Base-by-base conservation (phyloP, 1,284 basidiomycete species). In the Apiotrichum montevideense region DNA sequence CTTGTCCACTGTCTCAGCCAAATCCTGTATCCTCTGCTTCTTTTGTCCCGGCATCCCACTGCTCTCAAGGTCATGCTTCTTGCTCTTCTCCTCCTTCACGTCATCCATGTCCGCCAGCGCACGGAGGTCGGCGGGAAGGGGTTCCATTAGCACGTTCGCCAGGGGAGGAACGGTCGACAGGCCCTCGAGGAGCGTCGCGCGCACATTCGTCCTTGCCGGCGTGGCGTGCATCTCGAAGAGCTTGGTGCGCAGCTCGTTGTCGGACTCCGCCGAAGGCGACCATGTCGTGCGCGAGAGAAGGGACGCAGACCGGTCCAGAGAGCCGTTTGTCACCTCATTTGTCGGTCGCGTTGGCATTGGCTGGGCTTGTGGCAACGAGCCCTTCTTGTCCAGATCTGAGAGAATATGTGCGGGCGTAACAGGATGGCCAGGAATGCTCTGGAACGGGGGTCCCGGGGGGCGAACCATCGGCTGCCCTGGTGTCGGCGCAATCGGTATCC, bases 21-120 rank as follows among this genome's bases (percentile, higher is more conserved):
- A 78, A 69, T 98, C 94, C 68, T 94, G 87, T 56, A 98, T 87
- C 60, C 94, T 93, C 61, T 92, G 80, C 66, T 94, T 86, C 85
- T 92, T 90, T 67, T 86, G 88, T 69, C 88, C 69, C 10, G 69
- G 67, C 56, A 71, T 62, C 34, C 67, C 68, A 51, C 58, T 68
- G 43, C 76, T 46, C 81, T 78, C 57, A 10, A 62, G 48, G 81
- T 79, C 63, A 79, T 81, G 87, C 84, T 54, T 66, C 56, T 57
- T 59, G 52, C 53, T 41, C 57, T 55, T 58, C 80, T 79, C 47
- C 77, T 75, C 65, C 86, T 84, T 55, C 84, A 86, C 45, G 78
- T 71, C 56, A 44, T 64, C 63, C 13, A 59, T 62, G 34, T 74
- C 72, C 4, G 69, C 61, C 4, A 71, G 63, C 9, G 66, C 64